phyloP scores from a whole-genome alignment of 1,284 basidiomycete genomes.

The Somion occarium region DNA sequence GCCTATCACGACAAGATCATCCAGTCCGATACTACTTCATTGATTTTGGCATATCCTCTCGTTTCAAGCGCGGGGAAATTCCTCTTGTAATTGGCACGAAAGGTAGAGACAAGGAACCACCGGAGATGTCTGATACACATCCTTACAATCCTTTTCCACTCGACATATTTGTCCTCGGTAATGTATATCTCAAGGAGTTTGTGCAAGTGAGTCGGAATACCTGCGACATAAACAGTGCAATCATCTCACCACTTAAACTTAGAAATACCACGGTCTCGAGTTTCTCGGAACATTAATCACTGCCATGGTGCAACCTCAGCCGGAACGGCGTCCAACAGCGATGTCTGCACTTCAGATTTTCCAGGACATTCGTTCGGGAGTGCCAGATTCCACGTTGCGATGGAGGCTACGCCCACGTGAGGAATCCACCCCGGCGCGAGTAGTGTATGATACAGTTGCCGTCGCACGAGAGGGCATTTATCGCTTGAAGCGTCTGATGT shows the following conservation, averaged over 20 bases:
- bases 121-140: constrained; percentile 9
- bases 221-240: too few species aligned
- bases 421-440: constrained; percentile 5
- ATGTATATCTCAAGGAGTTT: constrained; percentile 11
- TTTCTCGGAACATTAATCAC: constrained; percentile 11
- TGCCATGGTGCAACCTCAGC: constrained; percentile 14
- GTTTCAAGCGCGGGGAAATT: constrained; percentile 7
- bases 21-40: constrained; percentile 28
- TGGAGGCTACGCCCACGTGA: constrained; percentile 1
- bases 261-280: constrained; percentile 8
- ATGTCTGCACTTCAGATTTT: not conserved
- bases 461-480: not conserved
- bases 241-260: too few species aligned
- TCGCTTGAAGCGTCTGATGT: not conserved
- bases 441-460: constrained; percentile 11
- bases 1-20: constrained; percentile 18
- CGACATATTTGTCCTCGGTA: constrained; percentile 13
- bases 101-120: constrained; percentile 12
- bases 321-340: constrained; percentile 10
- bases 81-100: constrained; percentile 10
- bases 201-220: constrained; percentile 9
- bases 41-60: constrained; percentile 32
- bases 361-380: not conserved
- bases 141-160: constrained; percentile 15
- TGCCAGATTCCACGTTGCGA: not conserved